phyloP scores from a whole-genome alignment of 23 red algal genomes.

The Rhodosorus marinus region DNA sequence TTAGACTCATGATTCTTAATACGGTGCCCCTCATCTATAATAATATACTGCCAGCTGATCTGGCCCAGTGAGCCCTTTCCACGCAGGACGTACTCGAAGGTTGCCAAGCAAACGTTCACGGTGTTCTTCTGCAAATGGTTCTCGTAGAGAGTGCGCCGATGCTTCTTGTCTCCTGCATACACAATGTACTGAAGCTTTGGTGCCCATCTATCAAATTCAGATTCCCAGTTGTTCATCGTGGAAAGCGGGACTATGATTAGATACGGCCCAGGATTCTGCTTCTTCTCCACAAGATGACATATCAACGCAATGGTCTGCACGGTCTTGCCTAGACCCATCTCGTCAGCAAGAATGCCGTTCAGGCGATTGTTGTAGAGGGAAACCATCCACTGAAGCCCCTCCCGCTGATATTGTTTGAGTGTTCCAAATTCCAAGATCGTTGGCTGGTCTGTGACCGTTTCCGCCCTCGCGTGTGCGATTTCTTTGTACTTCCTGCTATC shows the following conservation, averaged over 20 bases:
- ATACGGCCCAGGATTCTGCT: slow-evolving; percentile 78
- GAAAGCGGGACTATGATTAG: slow-evolving; percentile 93
- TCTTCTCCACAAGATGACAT: slow-evolving; percentile 74
- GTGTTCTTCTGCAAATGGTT: slow-evolving; percentile 36
- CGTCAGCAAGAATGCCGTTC: slow-evolving; percentile 91
- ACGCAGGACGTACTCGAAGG: slow-evolving; percentile 92
- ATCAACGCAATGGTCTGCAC: slow-evolving; percentile 88
- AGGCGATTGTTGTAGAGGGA: slow-evolving; percentile 91
- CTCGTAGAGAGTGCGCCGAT: slow-evolving; percentile 33
- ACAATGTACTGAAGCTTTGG: slow-evolving; percentile 66
- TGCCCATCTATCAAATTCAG: slow-evolving; percentile 80
- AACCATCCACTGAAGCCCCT: slow-evolving; percentile 94
- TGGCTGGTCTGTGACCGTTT: slow-evolving; percentile 44
- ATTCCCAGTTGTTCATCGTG: slow-evolving; percentile 95
- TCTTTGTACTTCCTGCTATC: slow-evolving; percentile 43
- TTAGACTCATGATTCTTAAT: slow-evolving; percentile 86
- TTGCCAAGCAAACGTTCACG: slow-evolving; percentile 88
- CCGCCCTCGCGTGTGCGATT: slow-evolving; percentile 76
- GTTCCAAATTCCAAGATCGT: slow-evolving; percentile 54
- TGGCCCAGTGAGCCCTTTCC: slow-evolving; percentile 51
- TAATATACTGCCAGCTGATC: slow-evolving; percentile 84
- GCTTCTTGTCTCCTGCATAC: slow-evolving; percentile 65
- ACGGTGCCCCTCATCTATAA: slow-evolving; percentile 96
- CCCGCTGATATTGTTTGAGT: slow-evolving; percentile 89
- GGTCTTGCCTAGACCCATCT: slow-evolving; percentile 99